Evolutionary conservation across 371 early-diverging fungal genomes (phyloP).

Genomic region (Mortierella sp.): DNA sequence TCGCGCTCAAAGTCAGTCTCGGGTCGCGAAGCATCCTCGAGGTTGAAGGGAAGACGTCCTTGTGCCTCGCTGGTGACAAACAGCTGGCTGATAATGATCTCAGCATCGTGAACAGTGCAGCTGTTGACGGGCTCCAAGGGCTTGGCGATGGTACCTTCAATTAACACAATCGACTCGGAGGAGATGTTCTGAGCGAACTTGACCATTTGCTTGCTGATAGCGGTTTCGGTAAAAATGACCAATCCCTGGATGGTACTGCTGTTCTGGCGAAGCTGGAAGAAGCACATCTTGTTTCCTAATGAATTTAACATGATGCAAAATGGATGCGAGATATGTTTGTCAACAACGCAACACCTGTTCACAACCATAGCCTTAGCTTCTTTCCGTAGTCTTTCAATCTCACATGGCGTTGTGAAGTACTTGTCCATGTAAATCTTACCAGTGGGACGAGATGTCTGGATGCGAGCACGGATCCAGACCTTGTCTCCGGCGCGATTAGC

Average conservation of each 20-base stretch:
- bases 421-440: too few relatives aligned
- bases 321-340: too few relatives aligned
- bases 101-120: constrained; percentile 94
- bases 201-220: constrained; percentile 95
- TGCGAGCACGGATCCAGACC: constrained; percentile 88
- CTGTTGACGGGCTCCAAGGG: constrained; percentile 89
- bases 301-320: too few relatives aligned
- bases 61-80: constrained; percentile 84
- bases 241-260: constrained; percentile 92
- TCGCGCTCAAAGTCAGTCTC: constrained; percentile 81
- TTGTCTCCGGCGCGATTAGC: constrained; percentile 76
- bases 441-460: constrained; percentile 89
- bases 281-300: constrained; percentile 89
- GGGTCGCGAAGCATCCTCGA: constrained; percentile 96
- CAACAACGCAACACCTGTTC: too few relatives aligned
- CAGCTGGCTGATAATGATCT: constrained; percentile 81
- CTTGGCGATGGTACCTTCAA: constrained; percentile 84
- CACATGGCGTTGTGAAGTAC: too few relatives aligned
- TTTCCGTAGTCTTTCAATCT: too few relatives aligned
- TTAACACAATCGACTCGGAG: constrained; percentile 89
- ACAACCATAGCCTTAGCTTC: too few relatives aligned
- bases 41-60: constrained; percentile 91
- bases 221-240: constrained; percentile 72
- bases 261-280: constrained; percentile 92
- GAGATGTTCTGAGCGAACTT: constrained; percentile 89